Base-by-base conservation (phyloP, 1,284 basidiomycete genomes). In the Cutaneotrichosporon arboriforme region DNA sequence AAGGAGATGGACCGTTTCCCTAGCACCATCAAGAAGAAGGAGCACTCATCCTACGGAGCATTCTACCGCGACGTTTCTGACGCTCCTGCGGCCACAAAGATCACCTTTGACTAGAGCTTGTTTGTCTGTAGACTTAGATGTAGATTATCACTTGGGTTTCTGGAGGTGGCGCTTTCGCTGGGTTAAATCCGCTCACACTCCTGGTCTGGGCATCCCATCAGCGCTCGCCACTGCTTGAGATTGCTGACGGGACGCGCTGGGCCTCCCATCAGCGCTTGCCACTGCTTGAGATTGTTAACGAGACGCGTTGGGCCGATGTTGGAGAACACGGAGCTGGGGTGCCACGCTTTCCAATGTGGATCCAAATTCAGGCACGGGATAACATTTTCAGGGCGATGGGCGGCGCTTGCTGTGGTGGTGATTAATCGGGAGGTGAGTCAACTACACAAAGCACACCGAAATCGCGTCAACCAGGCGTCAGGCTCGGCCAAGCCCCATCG, bases 1-100 rank as follows among this genome's bases (percentile, higher is more conserved):
- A 84, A 88, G 66, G 85, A 78, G 21, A 79, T 97, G 76, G 83
- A 85, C 66, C 86, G 86, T 69, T 97, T 97, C 81, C 91, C 93
- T 34, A 90, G 91, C 80, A 88, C 91, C 46, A 93, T 97, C 78
- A 96, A 96, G 80, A 97, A 97, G 80, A 93, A 88, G 80, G 70
- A 74, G 57, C 73, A 75, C 60, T 69, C 71, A 1, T 65, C 67
- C 10, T 78, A 78, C 58, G 77, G 77, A 10, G 88, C 88, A 4
- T 91, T 90, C 76, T 94, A 83, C 77, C 79, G 85, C 61, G 87
- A 92, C 63, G 84, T 88, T 13, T 78, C 81, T 12, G 81, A 83
- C 40, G 84, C 85, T 14, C 84, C 84, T 35, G 85, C 82, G 14
- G 85, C 91, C 21, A 94, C 87, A 48, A 93, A 91, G 80, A 93